Percentiles rank a stretch among this genome's conserved stretches.
These are phyloP conservation scores for Talaromyces trachyspermus DNA, from an alignment of 495 filamentous ascomycete genomes.

Conservation along the genomic window DNA sequence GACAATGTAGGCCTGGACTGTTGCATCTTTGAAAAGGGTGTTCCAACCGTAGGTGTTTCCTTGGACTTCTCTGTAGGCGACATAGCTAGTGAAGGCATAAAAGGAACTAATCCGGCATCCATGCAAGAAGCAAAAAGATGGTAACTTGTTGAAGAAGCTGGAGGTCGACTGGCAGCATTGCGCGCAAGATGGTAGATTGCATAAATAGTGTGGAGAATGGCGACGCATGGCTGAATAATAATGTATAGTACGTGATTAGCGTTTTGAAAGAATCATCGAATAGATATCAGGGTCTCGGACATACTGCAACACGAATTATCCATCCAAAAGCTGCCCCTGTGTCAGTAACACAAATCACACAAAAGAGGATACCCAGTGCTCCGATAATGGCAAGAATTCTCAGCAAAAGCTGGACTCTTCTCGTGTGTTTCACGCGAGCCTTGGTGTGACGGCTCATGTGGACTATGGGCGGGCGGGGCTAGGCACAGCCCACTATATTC, in stretches of 20 bases:
- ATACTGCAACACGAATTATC: conserved; percentile 72
- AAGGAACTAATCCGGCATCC: conserved; percentile 67
- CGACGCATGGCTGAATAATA: conserved; percentile 55
- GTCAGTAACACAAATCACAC: conserved; percentile 64
- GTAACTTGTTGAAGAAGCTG: conserved; percentile 75
- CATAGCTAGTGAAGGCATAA: conserved; percentile 62
- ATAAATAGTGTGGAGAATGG: conserved; percentile 63
- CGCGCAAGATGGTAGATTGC: conserved; percentile 68
- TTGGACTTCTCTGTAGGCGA: conserved; percentile 40
- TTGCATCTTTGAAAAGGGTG: conserved; percentile 47
- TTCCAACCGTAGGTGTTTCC: conserved; percentile 49
- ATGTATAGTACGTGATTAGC: not conserved
- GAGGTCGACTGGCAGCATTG: conserved; percentile 57
- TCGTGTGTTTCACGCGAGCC: conserved; percentile 54
- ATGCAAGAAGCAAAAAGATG: conserved; percentile 69
- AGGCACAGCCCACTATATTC: conserved; percentile 5
- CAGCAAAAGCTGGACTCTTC: conserved; percentile 59
- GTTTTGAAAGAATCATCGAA: too few species aligned
- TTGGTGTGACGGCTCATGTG: conserved; percentile 68
- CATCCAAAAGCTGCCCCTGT: conserved; percentile 56
- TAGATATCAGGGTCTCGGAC: too few species aligned
- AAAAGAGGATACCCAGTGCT: conserved; percentile 61
- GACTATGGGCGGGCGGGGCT: conserved; percentile 17
- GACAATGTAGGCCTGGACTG: conserved; percentile 47
- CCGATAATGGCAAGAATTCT: conserved; percentile 57